Base-by-base conservation (phyloP, 257 asterid species). In the Eustoma russellianum region DNA sequence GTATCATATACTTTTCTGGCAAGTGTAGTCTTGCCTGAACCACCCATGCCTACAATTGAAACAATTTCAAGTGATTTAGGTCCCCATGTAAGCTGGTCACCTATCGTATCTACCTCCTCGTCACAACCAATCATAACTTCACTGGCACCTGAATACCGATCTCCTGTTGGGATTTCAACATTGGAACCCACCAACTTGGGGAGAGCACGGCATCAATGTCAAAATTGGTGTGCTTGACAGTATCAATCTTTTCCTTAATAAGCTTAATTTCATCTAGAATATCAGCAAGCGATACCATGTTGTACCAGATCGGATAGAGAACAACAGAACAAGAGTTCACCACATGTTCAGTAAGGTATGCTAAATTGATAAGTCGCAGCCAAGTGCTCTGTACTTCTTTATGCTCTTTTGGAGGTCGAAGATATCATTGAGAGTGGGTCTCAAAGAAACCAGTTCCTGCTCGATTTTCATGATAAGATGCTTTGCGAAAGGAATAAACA, bases 281-380 rank as follows among this genome's bases (percentile, higher is more conserved):
- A 30, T 52, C 50, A 30, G 46, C 24, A 56, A 56, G 61, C 1
- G 4, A 35, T 6, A 33, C 44, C 17, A 46, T 10, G 34, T 48
- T 35, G 30, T 7, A 14, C 60, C 67, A 62, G 17, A 33, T 46
- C 5, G 60, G 50, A 3, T 15, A 13, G 17, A 18, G 47, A 24
- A n/a, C 19, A 40, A 35, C 16, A 10, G 46, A 18, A 53, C 49
- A 52, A 5, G 53, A 52, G 35, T 61, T 59, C 17, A 46, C 35
- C 34, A 33, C 30, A 16, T 34, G 14, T 16, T 62, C 67, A 11
- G 46, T 60, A 17, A n/a, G 53, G 52, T 53, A 62, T 7, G 67
- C 59, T n/a, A 53, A 11, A 3, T 40, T 38, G 10, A 24, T 47
- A 11, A 44, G 14, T 60, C 18, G 24, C 15, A 1, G 7, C 53